These are phyloP conservation scores for Coemansia umbellata DNA, from an alignment of 192 early-diverging fungal species.

Conservation along the genomic window DNA sequence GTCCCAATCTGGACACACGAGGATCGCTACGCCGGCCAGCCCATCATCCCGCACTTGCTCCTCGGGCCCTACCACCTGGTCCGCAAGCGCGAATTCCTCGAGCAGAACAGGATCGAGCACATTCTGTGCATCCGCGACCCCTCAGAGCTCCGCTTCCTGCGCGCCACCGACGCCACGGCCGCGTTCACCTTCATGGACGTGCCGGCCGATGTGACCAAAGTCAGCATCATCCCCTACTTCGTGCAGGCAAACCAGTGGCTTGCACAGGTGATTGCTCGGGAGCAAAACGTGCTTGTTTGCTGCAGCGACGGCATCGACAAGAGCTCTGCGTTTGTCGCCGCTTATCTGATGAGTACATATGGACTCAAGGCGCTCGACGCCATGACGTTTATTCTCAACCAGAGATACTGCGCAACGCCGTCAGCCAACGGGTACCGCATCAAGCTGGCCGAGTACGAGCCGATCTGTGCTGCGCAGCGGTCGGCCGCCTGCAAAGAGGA, in stretches of 20 bases:
- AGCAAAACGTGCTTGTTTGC: conserved; percentile 58
- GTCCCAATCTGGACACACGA: conserved; percentile 36
- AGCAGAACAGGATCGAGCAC: conserved; percentile 64
- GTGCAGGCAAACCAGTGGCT: conserved; percentile 60
- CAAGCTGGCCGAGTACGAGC: conserved; percentile 45
- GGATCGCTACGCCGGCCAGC: conserved; percentile 37
- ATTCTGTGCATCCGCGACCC: conserved; percentile 72
- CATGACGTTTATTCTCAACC: conserved; percentile 80
- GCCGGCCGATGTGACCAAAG: conserved; percentile 72
- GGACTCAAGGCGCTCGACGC: conserved; percentile 63
- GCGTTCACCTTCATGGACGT: conserved; percentile 68
- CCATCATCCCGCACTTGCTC: conserved; percentile 53
- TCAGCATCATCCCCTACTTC: conserved; percentile 78
- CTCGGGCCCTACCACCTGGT: conserved; percentile 77
- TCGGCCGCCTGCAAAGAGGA: not conserved
- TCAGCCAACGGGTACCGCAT: conserved; percentile 40
- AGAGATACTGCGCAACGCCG: conserved; percentile 68
- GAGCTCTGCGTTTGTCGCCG: conserved; percentile 81
- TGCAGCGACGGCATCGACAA: conserved; percentile 82
- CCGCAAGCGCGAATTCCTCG: conserved; percentile 56
- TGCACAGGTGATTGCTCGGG: conserved; percentile 30
- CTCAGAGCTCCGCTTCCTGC: conserved; percentile 62
- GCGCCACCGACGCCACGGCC: conserved; percentile 54
- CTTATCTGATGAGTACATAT: conserved; percentile 81
- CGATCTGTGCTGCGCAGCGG: conserved; percentile 34